Base-by-base conservation (phyloP, 2,329 filamentous ascomycete species). In the Claviceps africana region DNA sequence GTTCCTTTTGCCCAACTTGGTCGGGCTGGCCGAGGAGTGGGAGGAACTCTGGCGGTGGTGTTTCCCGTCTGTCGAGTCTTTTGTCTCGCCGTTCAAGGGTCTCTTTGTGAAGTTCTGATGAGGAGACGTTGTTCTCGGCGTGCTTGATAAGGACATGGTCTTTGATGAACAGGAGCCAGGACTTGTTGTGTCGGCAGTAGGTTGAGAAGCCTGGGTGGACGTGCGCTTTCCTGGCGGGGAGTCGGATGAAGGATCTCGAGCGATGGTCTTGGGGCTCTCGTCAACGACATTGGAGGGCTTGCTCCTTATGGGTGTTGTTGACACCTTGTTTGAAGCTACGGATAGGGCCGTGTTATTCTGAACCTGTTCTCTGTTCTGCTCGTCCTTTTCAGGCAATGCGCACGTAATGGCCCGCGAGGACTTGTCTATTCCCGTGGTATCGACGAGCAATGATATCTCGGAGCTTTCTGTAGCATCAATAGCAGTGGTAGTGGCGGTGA, bases 341-440 rank as follows among this genome's bases (percentile, higher is more conserved):
- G 66, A 65, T 63, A 67, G 62, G 40, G 61, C 55, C 56, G 68
- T 67, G 52, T 59, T 65, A 59, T 64, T 58, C 64, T 63, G 66
- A 50, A 59, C 60, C 59, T 60, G 57, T 54, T 57, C 61, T 52
- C 65, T 61, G 40, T 56, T 58, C 55, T 61, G 60, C 35, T 66
- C 64, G 52, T 68, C 56, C 47, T 62, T 55, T 45, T 61, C 58
- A 13, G 65, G 65, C 39, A 65, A 66, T 5, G 53, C 47, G 40
- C 61, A 60, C 19, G 55, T 33, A n/a, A n/a, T 33, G 19, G 37
- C 48, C 33, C 58, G 57, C 28, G 31, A 30, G 28, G 59, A 56
- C n/a, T 21, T 28, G 13, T 35, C 42, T 17, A 11, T 6, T 13
- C 9, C 39, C 35, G 30, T 15, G 13, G 33, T 9, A n/a, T 30